A percentile compares a stretch with the other conserved stretches of the same genome.
These are phyloP conservation scores for Oryza meyeriana DNA, from an alignment of 176 grass and related monocot genomes.

Conservation along the genomic window DNA sequence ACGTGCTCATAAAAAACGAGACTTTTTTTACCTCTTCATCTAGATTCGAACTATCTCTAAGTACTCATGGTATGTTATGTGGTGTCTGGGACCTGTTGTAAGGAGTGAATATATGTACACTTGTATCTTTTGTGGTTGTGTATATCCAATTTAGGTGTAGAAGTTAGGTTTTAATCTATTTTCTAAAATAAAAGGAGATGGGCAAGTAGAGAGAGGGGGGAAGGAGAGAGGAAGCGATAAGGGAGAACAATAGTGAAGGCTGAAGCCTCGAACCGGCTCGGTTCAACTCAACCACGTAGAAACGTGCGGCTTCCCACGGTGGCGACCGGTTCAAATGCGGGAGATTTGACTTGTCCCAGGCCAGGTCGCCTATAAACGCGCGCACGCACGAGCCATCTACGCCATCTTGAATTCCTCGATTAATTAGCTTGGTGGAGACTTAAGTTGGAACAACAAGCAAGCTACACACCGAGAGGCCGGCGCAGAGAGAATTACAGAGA, in stretches of 20 bases:
- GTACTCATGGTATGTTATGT: no score
- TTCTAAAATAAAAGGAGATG: no score
- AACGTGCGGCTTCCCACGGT: not conserved
- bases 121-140: no score
- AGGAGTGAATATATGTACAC: no score
- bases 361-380: not conserved
- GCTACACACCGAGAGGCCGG: not conserved
- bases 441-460: not conserved
- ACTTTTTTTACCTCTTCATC: no score
- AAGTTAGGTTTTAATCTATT: no score
- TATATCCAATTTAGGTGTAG: no score
- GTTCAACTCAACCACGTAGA: not conserved
- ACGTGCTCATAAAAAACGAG: no score
- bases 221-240: not conserved
- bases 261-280: not conserved
- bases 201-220: not conserved
- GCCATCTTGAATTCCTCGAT: not conserved
- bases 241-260: not conserved
- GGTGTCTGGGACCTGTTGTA: no score
- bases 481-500: not conserved
- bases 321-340: constrained; percentile 22
- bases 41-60: no score
- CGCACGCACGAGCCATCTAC: not conserved
- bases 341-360: constrained; percentile 2
- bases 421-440: not conserved